These are phyloP conservation scores for Paramyrothecium sp. DNA, from an alignment of 2,329 filamentous ascomycete genomes.

Conservation along the genomic window DNA sequence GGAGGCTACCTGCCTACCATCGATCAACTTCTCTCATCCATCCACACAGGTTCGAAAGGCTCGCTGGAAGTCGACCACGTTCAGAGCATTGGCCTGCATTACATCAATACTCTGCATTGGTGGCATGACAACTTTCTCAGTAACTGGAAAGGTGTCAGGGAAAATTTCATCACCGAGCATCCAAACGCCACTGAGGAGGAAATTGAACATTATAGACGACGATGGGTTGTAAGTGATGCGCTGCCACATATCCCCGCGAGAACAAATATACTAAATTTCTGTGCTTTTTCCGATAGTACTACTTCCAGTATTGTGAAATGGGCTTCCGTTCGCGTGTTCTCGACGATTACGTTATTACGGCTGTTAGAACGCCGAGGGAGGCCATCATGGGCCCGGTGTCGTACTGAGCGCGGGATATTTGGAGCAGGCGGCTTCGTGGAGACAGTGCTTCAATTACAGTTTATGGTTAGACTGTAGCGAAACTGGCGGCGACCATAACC, in stretches of 20 bases:
- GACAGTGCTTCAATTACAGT: too few relatives aligned
- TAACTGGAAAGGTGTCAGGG: constrained; percentile 5
- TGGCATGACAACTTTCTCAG: constrained; percentile 66
- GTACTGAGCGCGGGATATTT: not conserved
- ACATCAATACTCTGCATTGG: constrained; percentile 64
- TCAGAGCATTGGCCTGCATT: constrained; percentile 74
- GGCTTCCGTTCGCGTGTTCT: not conserved
- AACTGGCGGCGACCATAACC: too few relatives aligned
- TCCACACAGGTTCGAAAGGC: constrained; percentile 58
- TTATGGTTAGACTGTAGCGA: too few relatives aligned
- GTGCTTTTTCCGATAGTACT: not conserved
- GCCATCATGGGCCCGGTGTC: not conserved
- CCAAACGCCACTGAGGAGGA: constrained; percentile 58
- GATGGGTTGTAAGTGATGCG: constrained; percentile 61
- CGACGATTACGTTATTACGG: not conserved
- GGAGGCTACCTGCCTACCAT: constrained; percentile 68
- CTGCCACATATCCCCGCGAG: not conserved
- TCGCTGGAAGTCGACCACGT: constrained; percentile 65
- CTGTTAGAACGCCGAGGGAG: not conserved
- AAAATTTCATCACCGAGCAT: constrained; percentile 58
- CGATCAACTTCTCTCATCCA: constrained; percentile 55
- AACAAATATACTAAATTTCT: not conserved
- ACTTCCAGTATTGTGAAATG: not conserved
- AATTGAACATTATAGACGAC: constrained; percentile 65
- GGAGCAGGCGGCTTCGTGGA: too few relatives aligned